Percentiles rank a stretch among this genome's conserved stretches.
Evolutionary conservation across 1,284 basidiomycete genomes (phyloP).

Genomic region (Apiotrichum mycotoxinovorans): DNA sequence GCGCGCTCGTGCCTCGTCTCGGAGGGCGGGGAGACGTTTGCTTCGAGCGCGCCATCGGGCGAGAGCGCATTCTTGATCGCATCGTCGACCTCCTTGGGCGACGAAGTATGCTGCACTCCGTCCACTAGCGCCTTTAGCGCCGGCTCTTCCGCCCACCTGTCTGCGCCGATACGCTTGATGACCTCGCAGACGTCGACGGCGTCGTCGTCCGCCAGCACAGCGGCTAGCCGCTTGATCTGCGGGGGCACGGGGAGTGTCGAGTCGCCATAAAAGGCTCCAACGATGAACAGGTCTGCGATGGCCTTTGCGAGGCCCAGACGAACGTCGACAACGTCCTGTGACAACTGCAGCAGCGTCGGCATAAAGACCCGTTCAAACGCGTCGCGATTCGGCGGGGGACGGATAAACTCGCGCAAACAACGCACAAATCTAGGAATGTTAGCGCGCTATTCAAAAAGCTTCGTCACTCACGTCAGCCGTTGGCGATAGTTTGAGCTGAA

Average conservation of each 20-base stretch:
- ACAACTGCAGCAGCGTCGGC: conserved; percentile 59
- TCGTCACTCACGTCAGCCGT: conserved; percentile 65
- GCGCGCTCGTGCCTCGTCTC: not conserved
- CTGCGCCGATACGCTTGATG: conserved; percentile 28
- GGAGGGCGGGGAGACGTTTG: not conserved
- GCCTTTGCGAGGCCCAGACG: conserved; percentile 70
- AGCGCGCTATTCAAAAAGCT: not conserved
- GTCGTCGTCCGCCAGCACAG: conserved; percentile 32
- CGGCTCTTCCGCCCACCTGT: conserved; percentile 11
- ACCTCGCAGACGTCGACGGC: conserved; percentile 40
- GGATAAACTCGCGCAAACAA: conserved; percentile 64
- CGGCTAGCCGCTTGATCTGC: conserved; percentile 29
- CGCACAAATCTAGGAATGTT: conserved; percentile 58
- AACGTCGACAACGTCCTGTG: conserved; percentile 75
- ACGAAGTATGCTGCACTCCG: conserved; percentile 63
- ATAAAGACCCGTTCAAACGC: conserved; percentile 62
- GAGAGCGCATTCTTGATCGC: conserved; percentile 64
- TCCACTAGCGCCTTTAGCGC: conserved; percentile 6
- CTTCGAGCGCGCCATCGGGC: not conserved
- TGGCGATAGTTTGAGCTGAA: conserved; percentile 60
- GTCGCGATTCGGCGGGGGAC: conserved; percentile 48
- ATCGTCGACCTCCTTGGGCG: conserved; percentile 71
- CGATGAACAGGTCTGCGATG: conserved; percentile 39
- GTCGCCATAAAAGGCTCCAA: conserved; percentile 40
- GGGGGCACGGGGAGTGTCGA: conserved; percentile 22